Base-by-base conservation (phyloP, 2,329 filamentous ascomycete genomes). In the Cytospora paraplurivora region DNA sequence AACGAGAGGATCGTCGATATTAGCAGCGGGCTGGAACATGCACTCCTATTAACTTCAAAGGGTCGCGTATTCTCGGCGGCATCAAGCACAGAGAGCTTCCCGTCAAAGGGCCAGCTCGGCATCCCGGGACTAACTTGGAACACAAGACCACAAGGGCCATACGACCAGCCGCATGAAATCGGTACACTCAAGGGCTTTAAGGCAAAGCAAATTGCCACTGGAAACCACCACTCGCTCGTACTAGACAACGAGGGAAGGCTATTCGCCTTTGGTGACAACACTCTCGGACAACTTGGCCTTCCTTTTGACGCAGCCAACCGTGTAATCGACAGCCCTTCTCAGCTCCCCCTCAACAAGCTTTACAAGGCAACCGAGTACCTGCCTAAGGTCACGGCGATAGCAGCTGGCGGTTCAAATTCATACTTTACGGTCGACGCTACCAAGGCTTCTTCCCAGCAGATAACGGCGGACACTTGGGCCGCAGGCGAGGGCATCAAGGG, bases 61-160 rank as follows among this genome's bases (percentile, higher is more conserved):
- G 95, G 95, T 0, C 90, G 94, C 49, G 84, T 98, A 38, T 98
- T 96, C 76, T 91, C 93, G 2, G 88, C 91, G n/a, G 94, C 92
- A 1, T 88, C 92, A 2, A 92, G 90, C 66, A 88, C 88, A 19
- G 85, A 90, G 62, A 82, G 87, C 58, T 98, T 90, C 72, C 95
- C 95, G 0, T 84, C 85, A 2, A 88, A 86, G 72, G 95, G 95
- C 7, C 93, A 99, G 76, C 84, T 98, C 56, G 95, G 95, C 54
- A 81, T 98, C 32, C 89, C 92, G 0, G 93, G 92, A 0, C 77
- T 98, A 52, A 90, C 84, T 15, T 98, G 92, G 91, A 78, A 82
- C 1, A 93, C 88, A 1, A 85, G 92, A 19, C 93, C 93, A 1
- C 75, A 82, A 50, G 93, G 92, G 0, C 81, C 91, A 0, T 95